phyloP scores from a whole-genome alignment of 345 rosid genomes.

The Carallia pectinifolia region DNA sequence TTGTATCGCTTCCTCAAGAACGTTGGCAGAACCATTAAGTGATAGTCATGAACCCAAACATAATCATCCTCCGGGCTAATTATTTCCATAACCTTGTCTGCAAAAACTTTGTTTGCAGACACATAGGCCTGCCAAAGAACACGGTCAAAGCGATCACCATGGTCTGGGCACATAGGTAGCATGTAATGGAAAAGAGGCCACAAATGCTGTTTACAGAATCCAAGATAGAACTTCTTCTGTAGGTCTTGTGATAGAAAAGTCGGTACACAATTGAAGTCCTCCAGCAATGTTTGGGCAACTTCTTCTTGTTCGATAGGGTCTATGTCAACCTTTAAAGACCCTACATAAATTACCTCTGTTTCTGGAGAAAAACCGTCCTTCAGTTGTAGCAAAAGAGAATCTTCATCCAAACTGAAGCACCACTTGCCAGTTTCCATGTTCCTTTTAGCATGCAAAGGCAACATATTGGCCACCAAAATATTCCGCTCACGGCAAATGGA shows the following conservation, averaged over 20 bases:
- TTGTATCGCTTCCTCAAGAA: constrained; percentile 69
- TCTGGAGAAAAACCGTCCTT: constrained; percentile 62
- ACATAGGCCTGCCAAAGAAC: constrained; percentile 73
- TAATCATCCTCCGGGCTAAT: constrained; percentile 68
- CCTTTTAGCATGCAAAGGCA: constrained; percentile 28
- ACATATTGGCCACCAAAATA: constrained; percentile 29
- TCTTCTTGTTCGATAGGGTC: constrained; percentile 60
- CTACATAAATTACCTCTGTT: constrained; percentile 66
- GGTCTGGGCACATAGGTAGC: constrained; percentile 83
- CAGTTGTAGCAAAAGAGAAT: constrained; percentile 53
- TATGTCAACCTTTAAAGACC: constrained; percentile 63
- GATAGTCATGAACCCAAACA: constrained; percentile 84
- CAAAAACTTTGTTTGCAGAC: constrained; percentile 73
- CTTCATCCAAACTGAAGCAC: constrained; percentile 64
- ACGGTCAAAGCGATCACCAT: constrained; percentile 74
- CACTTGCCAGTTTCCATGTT: constrained; percentile 39
- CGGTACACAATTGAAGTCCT: constrained; percentile 69
- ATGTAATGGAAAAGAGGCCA: constrained; percentile 89
- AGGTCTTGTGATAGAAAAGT: constrained; percentile 61
- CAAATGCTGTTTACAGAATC: constrained; percentile 73
- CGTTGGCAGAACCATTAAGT: constrained; percentile 79
- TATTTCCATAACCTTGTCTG: constrained; percentile 81
- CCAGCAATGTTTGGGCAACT: constrained; percentile 53
- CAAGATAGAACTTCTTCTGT: constrained; percentile 62
- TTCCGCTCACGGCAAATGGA: constrained; percentile 29